Base-by-base conservation (phyloP, 371 early-diverging fungal species). In the Amoeboaphelidium protococcarum region DNA sequence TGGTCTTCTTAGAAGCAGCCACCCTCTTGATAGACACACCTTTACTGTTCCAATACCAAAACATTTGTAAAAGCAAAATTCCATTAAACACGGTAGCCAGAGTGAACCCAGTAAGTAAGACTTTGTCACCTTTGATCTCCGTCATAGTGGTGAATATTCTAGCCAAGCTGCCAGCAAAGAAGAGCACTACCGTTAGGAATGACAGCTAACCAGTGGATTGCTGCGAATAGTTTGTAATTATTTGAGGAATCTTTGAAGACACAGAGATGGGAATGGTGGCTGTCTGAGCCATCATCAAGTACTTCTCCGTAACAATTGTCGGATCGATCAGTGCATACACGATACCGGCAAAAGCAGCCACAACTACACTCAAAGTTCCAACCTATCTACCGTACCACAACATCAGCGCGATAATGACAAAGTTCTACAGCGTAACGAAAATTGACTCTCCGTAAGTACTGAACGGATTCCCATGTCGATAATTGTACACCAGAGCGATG, bases 381-480 rank as follows among this genome's bases (percentile, higher is more conserved):
- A 47, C 50, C 20, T 50, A 44, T n/a, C 71, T 63, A 13, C 54
- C 48, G 58, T 81, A 79, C 46, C 55, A 49, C 1, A 60, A 60
- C 47, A 88, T 78, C 46, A 85, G 63, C n/a, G 70, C 50, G 31
- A 77, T 57, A 54, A 89, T 80, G 20, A 74, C 49, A 40, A 77
- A 48, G 59, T 89, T 84, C 62, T 20, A 62, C 64, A 2, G 31
- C 27, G 24, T 23, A 26, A 27, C 37, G 47, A 78, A 77, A 55
- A 72, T 54, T 20, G 71, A 69, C 62, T 90, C 91, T 41, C 91
- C 91, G 59, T 76, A 95, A 2, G 92, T 90, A 27, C 79, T 80
- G 54, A 90, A 85, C 25, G 92, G 82, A 54, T 88, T 77, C 24
- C 62, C 60, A 23, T 72, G 58, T 25, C 90, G 71, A 24, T 68